phyloP scores from a whole-genome alignment of 306 rosid genomes.

The Mimosa pudica region DNA sequence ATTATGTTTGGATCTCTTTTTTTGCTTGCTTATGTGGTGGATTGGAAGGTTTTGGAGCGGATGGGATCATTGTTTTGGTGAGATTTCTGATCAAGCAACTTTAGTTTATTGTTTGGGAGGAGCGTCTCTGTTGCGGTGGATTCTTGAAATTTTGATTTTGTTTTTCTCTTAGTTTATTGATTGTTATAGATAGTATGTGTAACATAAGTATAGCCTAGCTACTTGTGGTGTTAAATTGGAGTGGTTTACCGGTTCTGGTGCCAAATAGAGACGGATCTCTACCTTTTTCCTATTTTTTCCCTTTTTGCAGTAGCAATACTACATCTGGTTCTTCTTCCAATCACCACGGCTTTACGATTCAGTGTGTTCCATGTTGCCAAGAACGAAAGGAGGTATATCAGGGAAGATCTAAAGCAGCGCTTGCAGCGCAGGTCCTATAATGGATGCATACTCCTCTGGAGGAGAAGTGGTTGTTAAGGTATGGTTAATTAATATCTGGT shows the following conservation, averaged over 20 bases:
- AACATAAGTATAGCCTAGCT: not conserved
- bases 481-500: conserved; percentile 18
- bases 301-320: conserved; percentile 73
- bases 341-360: conserved; percentile 56
- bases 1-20: not conserved
- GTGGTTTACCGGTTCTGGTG: conserved; percentile 43
- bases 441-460: conserved; percentile 78
- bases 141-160: conserved; percentile 33
- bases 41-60: conserved; percentile 60
- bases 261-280: conserved; percentile 76
- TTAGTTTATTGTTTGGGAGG: conserved; percentile 51
- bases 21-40: not conserved
- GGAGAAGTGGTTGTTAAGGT: conserved; percentile 85
- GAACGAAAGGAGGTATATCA: conserved; percentile 51
- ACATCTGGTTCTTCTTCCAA: conserved; percentile 42
- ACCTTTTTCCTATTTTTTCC: conserved; percentile 59
- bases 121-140: conserved; percentile 47
- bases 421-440: conserved; percentile 51
- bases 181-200: not conserved
- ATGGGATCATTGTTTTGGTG: conserved; percentile 63
- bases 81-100: conserved; percentile 63
- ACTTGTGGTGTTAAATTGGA: conserved; percentile 26
- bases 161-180: not conserved
- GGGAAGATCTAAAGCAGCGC: conserved; percentile 94
- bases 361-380: conserved; percentile 42